A percentile compares a stretch with the other conserved stretches of the same genome.
Evolutionary conservation across 352 stramenopile species (phyloP).

Genomic region (Phytophthora podocarpi): DNA sequence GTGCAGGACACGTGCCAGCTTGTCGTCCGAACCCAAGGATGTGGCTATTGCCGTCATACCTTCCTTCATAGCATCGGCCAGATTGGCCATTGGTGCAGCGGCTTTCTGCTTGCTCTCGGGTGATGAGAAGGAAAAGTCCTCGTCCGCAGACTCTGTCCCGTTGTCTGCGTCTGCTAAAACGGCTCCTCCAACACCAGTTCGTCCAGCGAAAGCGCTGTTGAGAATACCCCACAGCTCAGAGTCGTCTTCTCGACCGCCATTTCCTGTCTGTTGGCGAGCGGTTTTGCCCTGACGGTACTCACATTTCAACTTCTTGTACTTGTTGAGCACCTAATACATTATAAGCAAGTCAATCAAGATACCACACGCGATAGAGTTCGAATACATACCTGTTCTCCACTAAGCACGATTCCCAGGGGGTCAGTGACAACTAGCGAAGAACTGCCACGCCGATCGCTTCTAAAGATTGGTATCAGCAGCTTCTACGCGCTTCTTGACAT

Average conservation of each 20-base stretch:
- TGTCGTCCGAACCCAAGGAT: not conserved
- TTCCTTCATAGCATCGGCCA: slow-evolving; percentile 2
- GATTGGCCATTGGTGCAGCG: not conserved
- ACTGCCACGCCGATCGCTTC: slow-evolving; percentile 10
- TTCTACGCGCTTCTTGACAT: slow-evolving; percentile 6
- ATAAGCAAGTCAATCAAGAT: not conserved
- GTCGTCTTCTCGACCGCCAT: too few relatives aligned
- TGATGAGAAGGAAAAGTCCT: not conserved
- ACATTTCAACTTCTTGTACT: slow-evolving; percentile 22
- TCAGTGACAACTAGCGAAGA: slow-evolving; percentile 2
- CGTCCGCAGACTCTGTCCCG: not conserved
- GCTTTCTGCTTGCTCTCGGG: not conserved
- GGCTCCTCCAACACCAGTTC: not conserved
- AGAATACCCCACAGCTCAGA: slow-evolving; percentile 12
- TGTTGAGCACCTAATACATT: slow-evolving; percentile 5
- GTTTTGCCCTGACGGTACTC: slow-evolving; percentile 13
- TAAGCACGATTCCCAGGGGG: not conserved
- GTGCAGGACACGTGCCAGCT: too few relatives aligned
- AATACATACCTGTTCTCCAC: slow-evolving; percentile 4
- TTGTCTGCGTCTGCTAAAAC: slow-evolving; percentile 7
- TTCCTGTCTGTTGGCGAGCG: too few relatives aligned
- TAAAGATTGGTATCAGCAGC: slow-evolving; percentile 1
- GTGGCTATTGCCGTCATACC: not conserved
- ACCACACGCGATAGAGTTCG: not conserved
- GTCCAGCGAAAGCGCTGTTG: slow-evolving; percentile 8